Evolutionary conservation across 2,329 filamentous ascomycete species (phyloP).

Genomic region (Pseudocercospora crystallina): DNA sequence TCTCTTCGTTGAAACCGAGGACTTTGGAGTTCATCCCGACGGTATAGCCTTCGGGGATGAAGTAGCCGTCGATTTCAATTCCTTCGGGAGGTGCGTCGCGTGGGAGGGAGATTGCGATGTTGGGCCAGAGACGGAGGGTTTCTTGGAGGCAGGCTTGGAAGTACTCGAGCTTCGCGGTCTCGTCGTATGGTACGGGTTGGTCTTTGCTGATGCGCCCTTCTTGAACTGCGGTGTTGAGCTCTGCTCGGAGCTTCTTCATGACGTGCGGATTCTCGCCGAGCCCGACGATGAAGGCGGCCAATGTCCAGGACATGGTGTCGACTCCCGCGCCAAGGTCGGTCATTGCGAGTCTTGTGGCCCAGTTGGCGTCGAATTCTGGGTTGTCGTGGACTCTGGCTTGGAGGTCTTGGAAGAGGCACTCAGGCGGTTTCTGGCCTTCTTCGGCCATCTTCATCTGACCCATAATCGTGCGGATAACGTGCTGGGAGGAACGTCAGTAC

Average conservation of each 20-base stretch:
- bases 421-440: not conserved
- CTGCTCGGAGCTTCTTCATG: not conserved
- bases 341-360: conserved; percentile 3
- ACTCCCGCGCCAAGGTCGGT: conserved; percentile 10
- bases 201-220: not conserved
- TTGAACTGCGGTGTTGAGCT: conserved; percentile 1
- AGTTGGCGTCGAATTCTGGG: conserved; percentile 7
- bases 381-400: not conserved
- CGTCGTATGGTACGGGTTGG: conserved; percentile 3
- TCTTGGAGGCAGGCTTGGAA: conserved; percentile 15
- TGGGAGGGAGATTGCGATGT: conserved; percentile 23
- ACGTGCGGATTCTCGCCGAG: not conserved
- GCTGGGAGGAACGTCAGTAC: not conserved
- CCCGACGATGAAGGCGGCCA: conserved; percentile 7
- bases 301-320: conserved; percentile 13
- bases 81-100: conserved; percentile 28
- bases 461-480: conserved; percentile 2
- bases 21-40: conserved; percentile 18
- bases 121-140: conserved; percentile 12
- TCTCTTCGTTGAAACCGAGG: conserved; percentile 16
- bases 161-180: not conserved
- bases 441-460: not conserved
- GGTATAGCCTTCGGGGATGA: conserved; percentile 28
- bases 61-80: conserved; percentile 19
- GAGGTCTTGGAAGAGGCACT: conserved; percentile 6